Base-by-base conservation (phyloP, 2,329 filamentous ascomycete species). In the Polytolypa hystricis region DNA sequence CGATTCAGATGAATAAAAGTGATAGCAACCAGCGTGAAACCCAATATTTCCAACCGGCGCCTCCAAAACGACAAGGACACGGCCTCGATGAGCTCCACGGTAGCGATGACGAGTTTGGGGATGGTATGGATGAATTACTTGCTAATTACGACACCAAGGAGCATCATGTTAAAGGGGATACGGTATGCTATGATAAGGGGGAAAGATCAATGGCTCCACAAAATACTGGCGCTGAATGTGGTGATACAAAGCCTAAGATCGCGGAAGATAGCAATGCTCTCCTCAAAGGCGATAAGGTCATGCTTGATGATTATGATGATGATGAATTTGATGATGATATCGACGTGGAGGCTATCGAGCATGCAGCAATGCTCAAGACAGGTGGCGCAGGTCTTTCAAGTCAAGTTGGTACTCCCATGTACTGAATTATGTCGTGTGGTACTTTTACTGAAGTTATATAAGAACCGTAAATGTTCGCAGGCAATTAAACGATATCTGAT, bases 401-500 rank as follows among this genome's bases (percentile, higher is more conserved):
- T 33, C 79, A 91, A 62, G 76, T 78, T 51, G 53, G 63, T 55
- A 57, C 52, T 53, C 61, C 63, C 56, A 56, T 56, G 50, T 53
- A 40, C 39, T 40, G 44, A 52, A 35, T 37, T 26, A 38, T 35
- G 33, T 41, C 43, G 42, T 39, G 4, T 29, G 27, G 10, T 20
- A 29, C 26, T 69, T 65, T 82, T 86, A 79, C 87, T 67, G 64
- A 54, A 55, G 62, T 62, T 58, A 66, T 67, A 73, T 82, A 81
- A 71, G 62, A 73, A 67, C 56, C 65, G 70, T 55, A 81, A 79
- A 57, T 65, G 71, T 48, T 79, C 58, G 40, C 56, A 77, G 64
- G 75, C 79, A 32, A 93, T 93, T 52, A 85, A 93, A 61, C 80
- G 89, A 47, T 94, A 93, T 62, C 67, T 87, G 44, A 73, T 95